Evolutionary conservation across 768 basidiomycete species (phyloP), one percentile per base, ranked within the genome.

Genomic region (Dentipellis fragilis): DNA sequence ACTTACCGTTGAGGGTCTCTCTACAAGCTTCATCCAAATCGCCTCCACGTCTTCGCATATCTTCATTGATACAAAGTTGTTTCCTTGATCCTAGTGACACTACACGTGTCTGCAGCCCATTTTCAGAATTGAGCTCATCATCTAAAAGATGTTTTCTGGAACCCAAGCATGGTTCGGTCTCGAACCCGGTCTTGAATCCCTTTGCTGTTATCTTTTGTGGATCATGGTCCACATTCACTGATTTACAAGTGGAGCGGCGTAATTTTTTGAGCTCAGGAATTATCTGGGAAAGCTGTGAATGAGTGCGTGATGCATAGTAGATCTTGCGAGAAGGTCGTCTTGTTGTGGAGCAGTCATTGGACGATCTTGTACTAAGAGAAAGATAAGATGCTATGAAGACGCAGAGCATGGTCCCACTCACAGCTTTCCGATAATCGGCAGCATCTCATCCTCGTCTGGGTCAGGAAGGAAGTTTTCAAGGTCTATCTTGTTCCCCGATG

Each of bases 271-370:
- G 74, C 65, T 99, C 96, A 3, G 87, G 85, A 16, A 93, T 75
- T 3, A 98, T 77, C 67, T 99, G 95, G 1, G 93, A 77, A 3
- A 99, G 80, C 64, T 99, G 95, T 1, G 94, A 94, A 69, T 99
- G 95, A 0, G 95, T 99, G 35, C 95, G 78, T 0, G 96, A 98
- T 0, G 94, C 89, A 65, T 94, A 96, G 68, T 83, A 96, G 58
- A 98, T 85, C 75, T 92, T 89, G 38, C 29, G 29, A 3, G 29
- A 6, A 81, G 86, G 64, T 86, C 88, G 4, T 77, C 75, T 14
- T 77, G 76, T 56, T 84, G 75, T 17, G 75, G 73, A 58, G 84
- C 84, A 47, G 64, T 61, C 17, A 72, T 72, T 34, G 62, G 55
- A 21, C 49, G 34, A 59, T 58, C 51, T 40, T 21, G 47, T 12